Evolutionary conservation across 306 rosid genomes (phyloP).

Genomic region (Dalbergia cochinchinensis): DNA sequence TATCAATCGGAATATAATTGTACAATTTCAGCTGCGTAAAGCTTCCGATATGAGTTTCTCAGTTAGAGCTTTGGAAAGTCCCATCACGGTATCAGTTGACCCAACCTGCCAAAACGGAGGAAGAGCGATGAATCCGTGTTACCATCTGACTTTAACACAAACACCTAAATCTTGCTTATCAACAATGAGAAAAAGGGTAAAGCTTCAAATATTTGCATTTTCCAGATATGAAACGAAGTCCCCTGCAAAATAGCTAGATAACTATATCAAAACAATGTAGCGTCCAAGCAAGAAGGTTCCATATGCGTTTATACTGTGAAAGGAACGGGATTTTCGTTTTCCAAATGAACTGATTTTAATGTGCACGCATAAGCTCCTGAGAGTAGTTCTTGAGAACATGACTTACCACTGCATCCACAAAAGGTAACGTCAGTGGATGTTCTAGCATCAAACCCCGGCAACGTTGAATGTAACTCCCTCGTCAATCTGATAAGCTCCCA

Average conservation of each 20-base stretch:
- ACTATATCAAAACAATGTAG: not conserved
- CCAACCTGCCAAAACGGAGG: slow-evolving; percentile 69
- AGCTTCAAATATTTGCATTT: slow-evolving; percentile 24
- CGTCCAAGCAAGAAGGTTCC: not conserved
- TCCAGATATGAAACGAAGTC: not conserved
- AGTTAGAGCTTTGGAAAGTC: slow-evolving; percentile 86
- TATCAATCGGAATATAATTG: not conserved
- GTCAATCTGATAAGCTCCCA: slow-evolving; percentile 75
- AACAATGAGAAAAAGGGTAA: slow-evolving; percentile 3
- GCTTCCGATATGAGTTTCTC: slow-evolving; percentile 79
- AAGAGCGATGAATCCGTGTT: slow-evolving; percentile 25
- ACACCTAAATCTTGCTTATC: not conserved
- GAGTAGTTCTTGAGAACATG: slow-evolving; percentile 16
- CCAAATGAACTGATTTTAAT: not conserved
- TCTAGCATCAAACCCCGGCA: slow-evolving; percentile 96
- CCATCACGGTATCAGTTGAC: slow-evolving; percentile 87
- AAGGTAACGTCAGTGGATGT: slow-evolving; percentile 86
- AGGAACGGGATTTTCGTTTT: not conserved
- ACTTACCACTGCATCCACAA: slow-evolving; percentile 91
- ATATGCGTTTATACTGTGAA: not conserved
- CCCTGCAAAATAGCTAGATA: not conserved
- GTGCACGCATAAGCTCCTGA: slow-evolving; percentile 29
- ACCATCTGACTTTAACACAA: not conserved
- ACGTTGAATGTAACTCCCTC: slow-evolving; percentile 79
- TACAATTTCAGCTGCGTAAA: slow-evolving; percentile 44